A percentile compares a stretch with the other conserved stretches of the same genome.
These are phyloP conservation scores for Acer yangbiense DNA, from an alignment of 345 rosid species.

Conservation along the genomic window DNA sequence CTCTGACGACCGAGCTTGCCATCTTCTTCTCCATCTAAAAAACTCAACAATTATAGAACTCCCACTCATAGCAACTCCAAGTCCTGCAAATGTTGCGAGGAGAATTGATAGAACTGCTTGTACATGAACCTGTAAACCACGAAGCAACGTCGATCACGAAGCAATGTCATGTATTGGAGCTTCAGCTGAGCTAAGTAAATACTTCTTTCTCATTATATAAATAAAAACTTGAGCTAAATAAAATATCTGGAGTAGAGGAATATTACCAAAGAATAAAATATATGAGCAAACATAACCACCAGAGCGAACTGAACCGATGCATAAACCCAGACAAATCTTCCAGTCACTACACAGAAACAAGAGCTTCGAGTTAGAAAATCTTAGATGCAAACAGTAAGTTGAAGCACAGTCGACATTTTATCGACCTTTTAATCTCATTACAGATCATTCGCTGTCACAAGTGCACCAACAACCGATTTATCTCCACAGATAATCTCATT, in stretches of 20 bases:
- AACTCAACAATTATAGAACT: slow-evolving; percentile 83
- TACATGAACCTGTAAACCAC: slow-evolving; percentile 47
- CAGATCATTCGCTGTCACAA: too few species aligned
- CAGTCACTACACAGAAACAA: slow-evolving; percentile 52
- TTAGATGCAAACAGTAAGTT: not conserved
- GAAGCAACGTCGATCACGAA: not conserved
- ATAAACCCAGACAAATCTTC: slow-evolving; percentile 88
- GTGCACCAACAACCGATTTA: too few species aligned
- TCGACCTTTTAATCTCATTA: not conserved
- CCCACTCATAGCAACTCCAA: slow-evolving; percentile 80
- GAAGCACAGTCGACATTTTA: not conserved
- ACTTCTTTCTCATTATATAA: too few species aligned
- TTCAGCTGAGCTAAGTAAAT: not conserved
- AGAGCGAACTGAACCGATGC: slow-evolving; percentile 79
- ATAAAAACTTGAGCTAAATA: not conserved
- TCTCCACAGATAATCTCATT: not conserved
- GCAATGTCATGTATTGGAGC: not conserved
- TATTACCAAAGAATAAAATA: slow-evolving; percentile 83
- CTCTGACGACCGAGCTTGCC: slow-evolving; percentile 34
- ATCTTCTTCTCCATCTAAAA: slow-evolving; percentile 68
- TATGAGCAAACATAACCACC: slow-evolving; percentile 83
- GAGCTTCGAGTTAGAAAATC: slow-evolving; percentile 21
- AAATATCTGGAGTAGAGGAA: not conserved
- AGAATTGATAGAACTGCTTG: slow-evolving; percentile 77
- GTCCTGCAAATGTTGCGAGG: slow-evolving; percentile 82